Percentiles rank a stretch among this genome's conserved stretches.
Evolutionary conservation across 1,284 basidiomycete genomes (phyloP).

Genomic region (Cryptococcus floricola): DNA sequence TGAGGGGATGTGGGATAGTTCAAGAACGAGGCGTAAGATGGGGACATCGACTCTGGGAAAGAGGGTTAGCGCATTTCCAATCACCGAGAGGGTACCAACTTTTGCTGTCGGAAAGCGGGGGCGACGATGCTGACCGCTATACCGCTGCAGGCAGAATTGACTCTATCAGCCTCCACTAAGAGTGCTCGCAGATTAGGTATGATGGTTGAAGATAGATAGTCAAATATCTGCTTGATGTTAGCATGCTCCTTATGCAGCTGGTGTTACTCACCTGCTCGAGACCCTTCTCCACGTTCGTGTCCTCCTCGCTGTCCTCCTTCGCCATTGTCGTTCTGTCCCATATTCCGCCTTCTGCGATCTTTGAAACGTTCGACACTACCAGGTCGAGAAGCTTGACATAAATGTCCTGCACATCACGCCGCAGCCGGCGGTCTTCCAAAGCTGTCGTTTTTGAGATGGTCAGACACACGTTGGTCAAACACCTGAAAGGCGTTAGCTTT

Average conservation of each 20-base stretch:
- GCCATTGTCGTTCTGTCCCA: constrained; percentile 15
- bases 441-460: constrained; percentile 79
- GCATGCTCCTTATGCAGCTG: neutral
- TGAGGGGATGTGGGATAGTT: constrained; percentile 73
- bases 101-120: constrained; percentile 59
- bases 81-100: constrained; percentile 17
- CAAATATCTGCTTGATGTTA: constrained; percentile 57
- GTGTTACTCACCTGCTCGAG: constrained; percentile 4
- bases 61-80: neutral
- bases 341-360: constrained; percentile 56
- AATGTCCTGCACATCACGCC: constrained; percentile 89
- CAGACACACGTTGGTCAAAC: constrained; percentile 72
- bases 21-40: constrained; percentile 62
- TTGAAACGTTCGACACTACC: constrained; percentile 67
- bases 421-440: constrained; percentile 79
- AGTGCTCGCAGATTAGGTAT: constrained; percentile 76
- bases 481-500: constrained; percentile 52
- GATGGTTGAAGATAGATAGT: constrained; percentile 66
- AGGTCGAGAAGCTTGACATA: constrained; percentile 82
- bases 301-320: constrained; percentile 7
- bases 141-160: constrained; percentile 70
- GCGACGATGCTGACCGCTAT: constrained; percentile 81
- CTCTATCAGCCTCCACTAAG: constrained; percentile 79
- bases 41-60: constrained; percentile 42
- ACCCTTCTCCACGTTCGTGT: neutral